Percentiles rank a stretch among this genome's conserved stretches.
phyloP scores from a whole-genome alignment of 148 eudicot species.

The Chenopodium album region DNA sequence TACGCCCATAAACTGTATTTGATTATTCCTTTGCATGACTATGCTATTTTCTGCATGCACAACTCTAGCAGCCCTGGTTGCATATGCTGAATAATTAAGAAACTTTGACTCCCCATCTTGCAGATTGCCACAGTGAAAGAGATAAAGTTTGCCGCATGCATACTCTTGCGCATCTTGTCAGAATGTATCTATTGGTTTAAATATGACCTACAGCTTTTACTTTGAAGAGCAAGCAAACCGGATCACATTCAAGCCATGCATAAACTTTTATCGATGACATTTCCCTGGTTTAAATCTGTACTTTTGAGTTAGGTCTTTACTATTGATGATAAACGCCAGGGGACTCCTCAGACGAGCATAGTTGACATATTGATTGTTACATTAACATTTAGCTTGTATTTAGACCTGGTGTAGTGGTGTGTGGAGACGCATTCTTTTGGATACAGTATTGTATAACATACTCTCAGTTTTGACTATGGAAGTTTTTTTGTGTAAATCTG shows the following conservation, averaged over 20 bases:
- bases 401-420: not conserved
- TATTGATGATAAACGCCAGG: not conserved
- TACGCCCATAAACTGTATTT: not conserved
- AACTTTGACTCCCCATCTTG: not conserved
- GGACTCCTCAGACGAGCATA: no score
- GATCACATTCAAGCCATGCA: not conserved
- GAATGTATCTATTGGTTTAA: not conserved
- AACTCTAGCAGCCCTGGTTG: not conserved
- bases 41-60: not conserved
- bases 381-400: not conserved
- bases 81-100: not conserved
- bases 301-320: not conserved
- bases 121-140: conserved; percentile 8
- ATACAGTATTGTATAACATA: not conserved
- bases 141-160: not conserved
- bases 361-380: not conserved
- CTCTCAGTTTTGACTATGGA: not conserved
- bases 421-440: not conserved
- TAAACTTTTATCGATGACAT: not conserved
- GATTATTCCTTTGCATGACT: not conserved
- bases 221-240: not conserved
- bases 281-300: not conserved
- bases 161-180: not conserved
- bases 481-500: no score
- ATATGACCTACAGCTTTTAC: not conserved